Base-by-base conservation (phyloP, 352 stramenopile species). In the Phytopythium chamaehyphon region DNA sequence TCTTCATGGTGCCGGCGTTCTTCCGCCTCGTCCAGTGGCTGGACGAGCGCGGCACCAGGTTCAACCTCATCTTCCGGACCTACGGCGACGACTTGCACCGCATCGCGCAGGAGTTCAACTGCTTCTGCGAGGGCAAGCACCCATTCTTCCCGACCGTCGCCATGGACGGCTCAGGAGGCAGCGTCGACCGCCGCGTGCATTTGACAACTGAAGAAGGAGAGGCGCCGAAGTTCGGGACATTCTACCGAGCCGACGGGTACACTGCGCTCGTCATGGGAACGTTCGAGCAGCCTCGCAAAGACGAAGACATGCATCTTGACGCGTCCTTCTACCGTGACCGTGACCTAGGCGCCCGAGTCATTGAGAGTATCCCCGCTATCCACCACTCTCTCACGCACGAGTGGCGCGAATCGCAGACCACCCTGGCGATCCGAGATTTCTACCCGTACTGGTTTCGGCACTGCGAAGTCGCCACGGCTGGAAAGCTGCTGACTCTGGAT, bases 61-160 rank as follows among this genome's bases (percentile, higher is more conserved):
- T 87, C 57, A 89, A 86, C 55, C 61, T 92, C 44, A 76, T 92
- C 31, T 92, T 92, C 50, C 78, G 82, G 7, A 92, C 82, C 2
- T 92, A 64, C 39, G 82, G 82, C 3, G 66, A 92, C 50, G 82
- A 92, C 36, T 52, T 92, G 12, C 61, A 69, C 53, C 71, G 69
- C 18, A 77, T 92, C 31, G 79, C 79, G 2, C 58, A 83, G 39
- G 82, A 92, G 51, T 90, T 92, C 56, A 92, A 92, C 40, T 63
- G 63, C 36, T 92, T 92, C 46, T 92, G 82, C 48, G 68, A 85
- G 48, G 73, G 76, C 12, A 45, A 59, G 1, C 82, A 92, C 40
- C 82, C 82, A 31, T 82, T 66, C 31, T 86, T 87, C 48, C 60
- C 59, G 6, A 26, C 38, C 14, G 64, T 61, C 15, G 59, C 64